Base-by-base conservation (phyloP, 2,329 filamentous ascomycete species). In the Davidsoniella virescens region DNA sequence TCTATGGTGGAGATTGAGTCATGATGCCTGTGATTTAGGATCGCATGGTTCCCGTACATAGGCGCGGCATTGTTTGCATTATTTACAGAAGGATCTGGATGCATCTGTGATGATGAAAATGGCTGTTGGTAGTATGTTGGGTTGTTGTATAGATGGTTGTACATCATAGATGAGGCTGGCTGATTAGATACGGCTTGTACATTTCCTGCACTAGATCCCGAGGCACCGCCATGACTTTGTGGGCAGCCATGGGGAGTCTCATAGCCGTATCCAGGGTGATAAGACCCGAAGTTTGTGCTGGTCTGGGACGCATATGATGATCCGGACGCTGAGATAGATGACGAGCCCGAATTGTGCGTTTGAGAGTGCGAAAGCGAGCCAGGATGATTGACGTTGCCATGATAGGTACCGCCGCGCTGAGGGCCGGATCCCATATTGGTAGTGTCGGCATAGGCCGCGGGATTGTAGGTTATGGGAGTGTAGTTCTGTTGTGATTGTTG, bases 381-480 rank as follows among this genome's bases (percentile, higher is more conserved):
- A 14, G 59, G 53, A 51, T 64, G 63, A 50, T 59, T 64, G 55
- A 59, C 65, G 56, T 70, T 71, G 25, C 70, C 71, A 44, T 69
- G 63, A 52, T 75, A 70, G 1, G 72, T 71, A 43, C 69, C 62
- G 49, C 72, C 70, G 41, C 73, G 66, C 56, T 77, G 74, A 9
- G 71, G 70, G 12, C 44, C 29, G 20, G 25, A 38, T 4, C 25
- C 38, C 36, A 45, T 53, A 14, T 61, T 58, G 25, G 60, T 61
- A 23, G 70, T 64, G 55, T 61, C 65, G 49, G 73, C 72, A 62
- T 79, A 79, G 45, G 73, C 74, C 40, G 75, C 74, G 23, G 75
- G 75, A 57, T 78, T 78, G 61, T 79, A 78, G 5, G 58, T 9
- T 36, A 56, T 75, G 1, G 85, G 84, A 59, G 88, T 90, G 64